Evolutionary conservation across 1,284 basidiomycete genomes (phyloP).

Genomic region (Moesziomyces aphidis): DNA sequence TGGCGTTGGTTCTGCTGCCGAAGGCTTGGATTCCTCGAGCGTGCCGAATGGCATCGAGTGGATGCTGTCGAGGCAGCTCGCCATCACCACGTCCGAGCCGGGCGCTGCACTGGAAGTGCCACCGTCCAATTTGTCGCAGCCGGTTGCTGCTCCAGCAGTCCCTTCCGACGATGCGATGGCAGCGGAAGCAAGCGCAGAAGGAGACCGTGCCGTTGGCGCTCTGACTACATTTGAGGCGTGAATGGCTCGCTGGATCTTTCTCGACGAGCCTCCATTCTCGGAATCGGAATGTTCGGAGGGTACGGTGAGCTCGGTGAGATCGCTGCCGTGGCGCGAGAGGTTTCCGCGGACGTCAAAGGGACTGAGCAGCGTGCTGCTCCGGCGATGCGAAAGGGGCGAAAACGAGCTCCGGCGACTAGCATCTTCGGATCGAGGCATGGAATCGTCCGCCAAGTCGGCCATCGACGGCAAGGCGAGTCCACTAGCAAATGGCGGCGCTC

Average conservation of each 20-base stretch:
- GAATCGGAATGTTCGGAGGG: conserved; percentile 28
- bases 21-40: conserved; percentile 3
- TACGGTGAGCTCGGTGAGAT: conserved; percentile 38
- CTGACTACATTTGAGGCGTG: not conserved
- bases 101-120: not conserved
- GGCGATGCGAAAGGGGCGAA: conserved; percentile 19
- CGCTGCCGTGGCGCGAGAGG: conserved; percentile 39
- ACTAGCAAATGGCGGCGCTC: conserved; percentile 12
- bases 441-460: conserved; percentile 10
- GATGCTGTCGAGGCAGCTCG: conserved; percentile 43
- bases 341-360: conserved; percentile 14
- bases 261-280: conserved; percentile 6
- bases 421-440: conserved; percentile 18
- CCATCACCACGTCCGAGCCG: conserved; percentile 26
- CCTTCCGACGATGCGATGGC: conserved; percentile 16
- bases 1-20: not conserved
- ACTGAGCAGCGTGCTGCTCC: conserved; percentile 14
- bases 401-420: conserved; percentile 19
- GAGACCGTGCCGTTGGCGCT: conserved; percentile 1
- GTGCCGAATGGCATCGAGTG: conserved; percentile 20
- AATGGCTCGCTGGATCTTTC: conserved; percentile 16
- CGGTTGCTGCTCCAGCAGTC: not conserved
- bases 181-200: conserved; percentile 13
- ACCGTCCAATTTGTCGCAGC: not conserved
- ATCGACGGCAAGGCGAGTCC: conserved; percentile 16